Conservation (phyloP, 2,329 filamentous ascomycete species). For the Phialemonium atrogriseum region DNA sequence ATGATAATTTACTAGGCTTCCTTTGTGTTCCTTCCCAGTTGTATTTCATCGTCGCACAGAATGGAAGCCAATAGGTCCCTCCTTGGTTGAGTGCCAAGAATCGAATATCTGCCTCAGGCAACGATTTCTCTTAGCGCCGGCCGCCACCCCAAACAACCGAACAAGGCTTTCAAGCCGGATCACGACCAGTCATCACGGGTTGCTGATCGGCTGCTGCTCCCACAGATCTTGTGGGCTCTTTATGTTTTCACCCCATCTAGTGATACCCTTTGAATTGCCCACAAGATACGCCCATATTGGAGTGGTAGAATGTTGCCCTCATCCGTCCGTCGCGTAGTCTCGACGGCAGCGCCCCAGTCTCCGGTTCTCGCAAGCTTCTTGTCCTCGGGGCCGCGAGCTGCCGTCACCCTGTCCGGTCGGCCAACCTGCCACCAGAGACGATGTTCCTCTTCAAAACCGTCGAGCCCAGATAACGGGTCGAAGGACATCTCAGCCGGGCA, state of each 20-base stretch:
- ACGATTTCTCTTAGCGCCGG: conserved; percentile 4
- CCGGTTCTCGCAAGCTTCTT: conserved; percentile 34
- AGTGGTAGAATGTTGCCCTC: conserved; percentile 43
- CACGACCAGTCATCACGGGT: too few species aligned
- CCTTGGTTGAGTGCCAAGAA: neutral
- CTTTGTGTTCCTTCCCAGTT: too few species aligned
- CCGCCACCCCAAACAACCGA: conserved; percentile 4
- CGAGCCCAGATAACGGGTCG: conserved; percentile 48
- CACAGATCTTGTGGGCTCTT: neutral
- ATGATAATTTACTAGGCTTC: conserved; percentile 2
- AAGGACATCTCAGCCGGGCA: conserved; percentile 41
- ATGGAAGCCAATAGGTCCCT: neutral
- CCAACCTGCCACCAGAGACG: conserved; percentile 40
- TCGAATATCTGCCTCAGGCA: conserved; percentile 1
- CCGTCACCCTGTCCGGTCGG: conserved; percentile 25
- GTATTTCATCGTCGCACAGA: neutral
- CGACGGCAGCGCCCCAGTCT: conserved; percentile 36
- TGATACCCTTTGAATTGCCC: conserved; percentile 1
- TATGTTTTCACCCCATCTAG: neutral
- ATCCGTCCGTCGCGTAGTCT: conserved; percentile 46
- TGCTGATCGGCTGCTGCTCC: too few species aligned
- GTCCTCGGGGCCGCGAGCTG: conserved; percentile 30
- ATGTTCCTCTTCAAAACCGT: conserved; percentile 56
- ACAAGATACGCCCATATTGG: conserved; percentile 1
- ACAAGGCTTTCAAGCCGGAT: conserved; percentile 5